Conservation (phyloP, 2,329 filamentous ascomycete species). For the Xylaria sp. region DNA sequence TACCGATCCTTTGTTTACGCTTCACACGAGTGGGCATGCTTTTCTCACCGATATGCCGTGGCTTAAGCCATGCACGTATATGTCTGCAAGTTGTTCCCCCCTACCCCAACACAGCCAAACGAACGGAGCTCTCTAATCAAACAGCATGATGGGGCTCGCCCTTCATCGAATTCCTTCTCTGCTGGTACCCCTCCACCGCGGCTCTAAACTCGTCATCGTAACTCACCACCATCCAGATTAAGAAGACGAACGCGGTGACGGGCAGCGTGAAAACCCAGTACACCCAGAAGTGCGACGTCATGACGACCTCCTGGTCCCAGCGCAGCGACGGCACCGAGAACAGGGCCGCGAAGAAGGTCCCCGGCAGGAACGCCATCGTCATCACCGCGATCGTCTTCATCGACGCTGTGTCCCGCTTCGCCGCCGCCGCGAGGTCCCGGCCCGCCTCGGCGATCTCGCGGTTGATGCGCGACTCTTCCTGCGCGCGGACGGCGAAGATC, state of each 20-base stretch:
- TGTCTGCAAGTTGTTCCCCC: too few relatives aligned
- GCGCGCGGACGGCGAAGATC: constrained; percentile 35
- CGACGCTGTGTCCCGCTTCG: constrained; percentile 31
- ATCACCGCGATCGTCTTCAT: constrained; percentile 37
- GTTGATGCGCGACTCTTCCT: constrained; percentile 33
- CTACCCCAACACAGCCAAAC: not conserved
- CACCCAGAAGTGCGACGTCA: constrained; percentile 37
- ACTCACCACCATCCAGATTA: constrained; percentile 28
- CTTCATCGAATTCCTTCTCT: not conserved
- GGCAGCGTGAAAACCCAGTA: constrained; percentile 59
- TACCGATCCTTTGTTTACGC: too few relatives aligned
- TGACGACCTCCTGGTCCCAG: constrained; percentile 20
- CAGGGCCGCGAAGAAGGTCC: constrained; percentile 37
- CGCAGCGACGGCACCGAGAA: constrained; percentile 34
- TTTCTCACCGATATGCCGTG: too few relatives aligned
- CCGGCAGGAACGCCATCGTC: constrained; percentile 38
- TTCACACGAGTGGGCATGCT: too few relatives aligned
- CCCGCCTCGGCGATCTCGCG: constrained; percentile 30
- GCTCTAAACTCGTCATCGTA: not conserved
- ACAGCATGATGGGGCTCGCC: not conserved
- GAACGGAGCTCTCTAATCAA: not conserved
- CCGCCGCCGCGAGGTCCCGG: constrained; percentile 29
- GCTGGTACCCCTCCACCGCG: not conserved
- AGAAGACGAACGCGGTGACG: constrained; percentile 34
- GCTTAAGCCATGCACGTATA: too few relatives aligned